phyloP scores from a whole-genome alignment of 139 green algal species.

The Chlamydomonas incerta region DNA sequence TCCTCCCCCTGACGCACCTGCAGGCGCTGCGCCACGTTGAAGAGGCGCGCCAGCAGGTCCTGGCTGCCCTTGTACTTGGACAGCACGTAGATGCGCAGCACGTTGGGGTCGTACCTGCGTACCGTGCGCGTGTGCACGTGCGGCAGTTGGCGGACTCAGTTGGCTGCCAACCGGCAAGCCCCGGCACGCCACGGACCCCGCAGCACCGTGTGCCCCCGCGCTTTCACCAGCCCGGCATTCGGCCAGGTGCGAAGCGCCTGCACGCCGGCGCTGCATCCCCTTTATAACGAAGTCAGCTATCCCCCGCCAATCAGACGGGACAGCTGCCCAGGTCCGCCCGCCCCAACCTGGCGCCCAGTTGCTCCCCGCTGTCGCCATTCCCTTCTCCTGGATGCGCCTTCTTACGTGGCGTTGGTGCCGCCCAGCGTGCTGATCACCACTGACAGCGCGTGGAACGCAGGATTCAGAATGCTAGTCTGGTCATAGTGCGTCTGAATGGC shows the following conservation, averaged over 20 bases:
- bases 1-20: background rate
- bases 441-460: background rate
- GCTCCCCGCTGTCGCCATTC: background rate
- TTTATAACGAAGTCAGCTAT: too few relatives aligned
- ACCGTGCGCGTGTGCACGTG: too few relatives aligned
- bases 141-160: too few relatives aligned
- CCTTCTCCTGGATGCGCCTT: background rate
- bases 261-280: too few relatives aligned
- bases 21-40: conserved; percentile 7
- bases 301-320: too few relatives aligned
- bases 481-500: background rate
- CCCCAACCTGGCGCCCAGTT: too few relatives aligned
- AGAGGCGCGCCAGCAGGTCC: background rate
- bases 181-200: too few relatives aligned
- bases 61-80: background rate
- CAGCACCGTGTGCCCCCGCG: too few relatives aligned
- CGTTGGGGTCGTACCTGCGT: background rate
- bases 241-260: too few relatives aligned
- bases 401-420: background rate
- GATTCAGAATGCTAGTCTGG: background rate
- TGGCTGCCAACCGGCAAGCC: too few relatives aligned
- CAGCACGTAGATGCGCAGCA: background rate
- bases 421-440: background rate
- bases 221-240: too few relatives aligned
- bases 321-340: too few relatives aligned